Evolutionary conservation across 805 yeast genomes (phyloP), one percentile per base, ranked within the genome.

Genomic region (Candida verbasci): DNA sequence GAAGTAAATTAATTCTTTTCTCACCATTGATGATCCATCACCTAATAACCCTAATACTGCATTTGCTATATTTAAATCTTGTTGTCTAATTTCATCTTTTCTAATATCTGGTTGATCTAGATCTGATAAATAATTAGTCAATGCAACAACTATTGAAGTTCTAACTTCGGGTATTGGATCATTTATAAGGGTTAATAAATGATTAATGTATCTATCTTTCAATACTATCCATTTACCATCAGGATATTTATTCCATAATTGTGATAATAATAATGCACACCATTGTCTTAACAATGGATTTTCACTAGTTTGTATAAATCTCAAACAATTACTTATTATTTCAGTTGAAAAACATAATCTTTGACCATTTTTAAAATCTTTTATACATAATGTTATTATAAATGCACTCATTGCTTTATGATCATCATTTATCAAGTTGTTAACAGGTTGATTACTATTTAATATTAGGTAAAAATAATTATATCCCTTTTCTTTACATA

Each of bases 81-180:
- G 86, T 40, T 76, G 78, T 48, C 71, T 77, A 40, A 80, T 54
- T 43, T 76, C 83, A 35, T 63, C 68, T 39, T 48, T 55, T 31
- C 70, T 43, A 37, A 61, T 40, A 20, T 67, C 72, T 11, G 60
- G 48, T 9, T 18, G 23, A 15, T 41, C 37, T n/a, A 62, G 58
- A 23, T 69, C 77, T 3, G 81, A 76, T 24, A 84, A 58, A 50
- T 80, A 86, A 25, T 80, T 75, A 3, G 87, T 76, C 33, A 91
- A 62, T 0, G 95, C 84, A 23, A 79, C 64, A 9, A 93, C 62
- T 3, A 86, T 76, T 0, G 97, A 86, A 0, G 96, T 83, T 38
- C 97, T 69, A 1, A 93, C 95, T 56, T 93, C 98, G 0, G 97
- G 96, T 31, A 91, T 87, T 0, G 97, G 96, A 53, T 93, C 97